Evolutionary conservation across 495 filamentous ascomycete genomes (phyloP), one percentile per base, ranked within the genome.

Genomic region (Xanthoparmelia taractica): DNA sequence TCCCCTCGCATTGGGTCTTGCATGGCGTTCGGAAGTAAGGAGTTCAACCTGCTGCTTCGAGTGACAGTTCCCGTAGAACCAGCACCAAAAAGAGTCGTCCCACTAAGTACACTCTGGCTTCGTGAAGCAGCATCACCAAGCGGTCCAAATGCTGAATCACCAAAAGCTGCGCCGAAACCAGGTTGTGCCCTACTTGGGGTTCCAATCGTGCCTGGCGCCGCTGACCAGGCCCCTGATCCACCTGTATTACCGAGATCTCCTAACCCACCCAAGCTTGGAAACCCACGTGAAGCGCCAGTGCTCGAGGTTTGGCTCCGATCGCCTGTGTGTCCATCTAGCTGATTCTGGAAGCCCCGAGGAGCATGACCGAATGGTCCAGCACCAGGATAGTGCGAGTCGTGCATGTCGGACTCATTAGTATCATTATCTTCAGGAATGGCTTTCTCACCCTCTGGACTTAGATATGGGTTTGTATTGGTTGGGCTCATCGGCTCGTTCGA

Each of bases 381-480:
- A 61, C 77, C 73, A 38, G 84, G 80, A 59, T 85, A 81, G 38
- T 83, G 80, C 29, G 78, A 69, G 52, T 75, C 75, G 66, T 83
- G 79, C 55, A 81, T 77, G 63, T 87, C 85, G 31, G 80, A 80
- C 20, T 78, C 80, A 66, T 87, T 84, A 13, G 78, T 76, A 48
- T 85, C 85, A 48, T 77, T 73, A 64, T 92, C 87, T 34, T 91
- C 87, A 4, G 82, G 79, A 31, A 91, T 86, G 0, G 79, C 79
- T 38, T 85, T 84, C 23, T 92, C 88, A n/a, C 84, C 87, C n/a
- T 89, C 85, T 12, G 94, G 95, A 73, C 93, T 97, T 66, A 89
- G 88, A 70, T 92, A 98, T n/a, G 94, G 95, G 73, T 98, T 98
- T 1, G 94, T 97, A 65, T 96, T 91, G 0, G 93, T 94, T 41